Evolutionary conservation across 2,329 filamentous ascomycete genomes (phyloP), one percentile per base, ranked within the genome.

Genomic region (Bisporella sp.): DNA sequence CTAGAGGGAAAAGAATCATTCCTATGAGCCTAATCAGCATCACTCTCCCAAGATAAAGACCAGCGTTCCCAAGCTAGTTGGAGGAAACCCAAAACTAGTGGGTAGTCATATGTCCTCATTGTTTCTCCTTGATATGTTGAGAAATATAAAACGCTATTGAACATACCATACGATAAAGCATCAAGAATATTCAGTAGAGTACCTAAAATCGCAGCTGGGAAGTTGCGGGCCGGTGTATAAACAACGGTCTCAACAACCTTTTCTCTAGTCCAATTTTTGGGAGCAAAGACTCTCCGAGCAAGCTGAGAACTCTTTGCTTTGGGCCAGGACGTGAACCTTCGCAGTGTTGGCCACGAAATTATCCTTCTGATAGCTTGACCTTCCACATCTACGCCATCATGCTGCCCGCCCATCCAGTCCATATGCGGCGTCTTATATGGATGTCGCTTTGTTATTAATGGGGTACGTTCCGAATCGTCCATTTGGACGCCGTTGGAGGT

Each of bases 1-100:
- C 91, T 0, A 99, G 76, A 0, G 93, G 93, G 58, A 99, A 99
- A 9, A 99, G 71, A 62, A 96, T 96, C 87, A 95, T 93, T 60
- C 88, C 82, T 84, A 41, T 3, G 11, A 35, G 30, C 13, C 11
- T 35, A 41, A 9, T 44, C n/a, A 37, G 35, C 35, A 37, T 21
- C 21, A 21, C 21, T 21, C 21, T 21, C 21, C 21, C 21, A 21
- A 21, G 21, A 21, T 21, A 21, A 21, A 21, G 21, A 21, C 21
- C 2, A 21, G 21, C 21, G 21, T 21, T 21, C 21, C 21, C 21
- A 21, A 21, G 21, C 21, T 21, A 21, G 21, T 21, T 21, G 21
- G 21, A 3, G 21, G 21, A 2, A 2, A 21, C 21, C 21, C 21
- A 3, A 21, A 21, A 3, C 21, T 21, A 21, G 21, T 21, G 21